Evolutionary conservation across 1,139 yeast genomes (phyloP), one percentile per base, ranked within the genome.

Genomic region (Hanseniaspora gamundiae): DNA sequence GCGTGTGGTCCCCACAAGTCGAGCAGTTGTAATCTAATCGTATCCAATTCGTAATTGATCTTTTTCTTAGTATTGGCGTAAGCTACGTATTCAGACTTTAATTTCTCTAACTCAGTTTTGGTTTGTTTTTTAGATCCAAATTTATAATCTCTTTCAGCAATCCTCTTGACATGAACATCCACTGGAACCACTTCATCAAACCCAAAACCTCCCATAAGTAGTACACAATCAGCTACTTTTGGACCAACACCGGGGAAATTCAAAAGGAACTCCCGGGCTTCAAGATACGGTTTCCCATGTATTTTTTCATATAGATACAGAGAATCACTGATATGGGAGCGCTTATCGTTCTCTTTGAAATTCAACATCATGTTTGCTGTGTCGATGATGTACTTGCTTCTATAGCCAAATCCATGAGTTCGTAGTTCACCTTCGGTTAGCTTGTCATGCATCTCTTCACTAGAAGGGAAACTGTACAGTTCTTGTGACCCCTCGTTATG

Each of bases 81-180:
- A 3, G 11, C 22, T 8, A 19, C 29, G 20, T 36, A 36, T 13
- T 36, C 28, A 4, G 19, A 14, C 14, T 36, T 36, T 17, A 36
- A 13, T 22, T 36, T 24, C 11, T 21, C 28, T 14, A 36, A 6
- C 14, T 13, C 19, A 11, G 28, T n/a, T 36, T 36, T 36, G 21
- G 36, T 33, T 33, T 33, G 36, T 33, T 17, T 33, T 19, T 33
- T 33, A 13, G 36, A 17, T 17, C 36, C 36, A 17, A 33, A 33
- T 19, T 17, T 33, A 17, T 33, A 91, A 58, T 85, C 94, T 44
- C 94, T 68, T 45, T 76, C 73, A 0, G 96, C 95, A 45, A 91
- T 84, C 56, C 88, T 87, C 67, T 81, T 83, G n/a, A 91, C 94
- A 57, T 91, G 99, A 0, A 97, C 93, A 59, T 91, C 99, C 1